phyloP scores from a whole-genome alignment of 306 rosid genomes.

The Castanea crenata region DNA sequence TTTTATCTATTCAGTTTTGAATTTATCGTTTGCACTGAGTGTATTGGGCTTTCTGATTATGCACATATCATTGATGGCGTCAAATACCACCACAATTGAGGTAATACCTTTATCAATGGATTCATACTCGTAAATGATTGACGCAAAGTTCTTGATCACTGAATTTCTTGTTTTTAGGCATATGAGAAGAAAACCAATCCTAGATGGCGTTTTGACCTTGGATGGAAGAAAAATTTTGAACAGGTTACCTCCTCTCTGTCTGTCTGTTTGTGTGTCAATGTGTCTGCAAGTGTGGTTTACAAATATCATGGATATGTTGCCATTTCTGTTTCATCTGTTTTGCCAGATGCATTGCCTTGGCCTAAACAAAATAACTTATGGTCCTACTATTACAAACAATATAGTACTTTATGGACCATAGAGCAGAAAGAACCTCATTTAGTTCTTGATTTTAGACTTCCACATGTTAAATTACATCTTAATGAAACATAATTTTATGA shows the following conservation, averaged over 20 bases:
- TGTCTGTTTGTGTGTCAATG: neutral
- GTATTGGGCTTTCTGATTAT: slow-evolving; percentile 65
- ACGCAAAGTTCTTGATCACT: slow-evolving; percentile 18
- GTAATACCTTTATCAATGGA: slow-evolving; percentile 32
- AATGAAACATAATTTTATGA: neutral
- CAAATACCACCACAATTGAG: slow-evolving; percentile 80
- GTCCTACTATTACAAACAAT: neutral
- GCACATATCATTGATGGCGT: slow-evolving; percentile 55
- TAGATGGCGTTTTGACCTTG: slow-evolving; percentile 66
- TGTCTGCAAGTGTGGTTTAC: neutral
- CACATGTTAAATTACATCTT: neutral
- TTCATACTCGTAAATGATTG: slow-evolving; percentile 9
- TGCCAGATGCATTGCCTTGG: neutral
- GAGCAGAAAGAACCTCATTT: neutral
- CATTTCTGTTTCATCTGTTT: neutral
- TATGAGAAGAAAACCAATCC: slow-evolving; percentile 50
- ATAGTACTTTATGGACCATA: neutral
- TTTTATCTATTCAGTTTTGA: slow-evolving; percentile 53
- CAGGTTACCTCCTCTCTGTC: slow-evolving; percentile 46
- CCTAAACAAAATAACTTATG: neutral
- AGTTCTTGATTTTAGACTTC: neutral
- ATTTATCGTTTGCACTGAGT: slow-evolving; percentile 58
- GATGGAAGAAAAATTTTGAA: slow-evolving; percentile 57
- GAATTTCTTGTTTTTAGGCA: slow-evolving; percentile 40
- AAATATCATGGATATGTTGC: neutral